Evolutionary conservation across 2,329 filamentous ascomycete species (phyloP).

Genomic region (Claviceps africana): DNA sequence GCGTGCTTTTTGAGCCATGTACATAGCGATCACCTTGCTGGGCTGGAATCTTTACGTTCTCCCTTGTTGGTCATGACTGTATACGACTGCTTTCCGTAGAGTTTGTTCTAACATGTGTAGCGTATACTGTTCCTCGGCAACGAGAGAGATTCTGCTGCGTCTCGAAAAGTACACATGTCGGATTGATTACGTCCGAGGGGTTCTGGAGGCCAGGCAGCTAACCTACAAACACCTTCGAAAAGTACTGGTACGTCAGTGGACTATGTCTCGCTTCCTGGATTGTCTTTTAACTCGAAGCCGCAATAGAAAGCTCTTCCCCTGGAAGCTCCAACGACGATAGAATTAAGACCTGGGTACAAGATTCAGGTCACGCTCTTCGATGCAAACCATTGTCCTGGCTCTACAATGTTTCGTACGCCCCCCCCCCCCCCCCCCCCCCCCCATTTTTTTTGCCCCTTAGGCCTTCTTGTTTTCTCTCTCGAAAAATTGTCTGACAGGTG

Average conservation of each 20-base stretch:
- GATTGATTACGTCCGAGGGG: constrained; percentile 65
- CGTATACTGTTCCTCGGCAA: constrained; percentile 80
- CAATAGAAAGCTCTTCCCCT: constrained; percentile 62
- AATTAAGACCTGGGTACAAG: constrained; percentile 52
- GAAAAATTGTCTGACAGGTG: not conserved
- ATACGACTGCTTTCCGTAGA: not conserved
- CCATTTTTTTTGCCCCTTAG: not conserved
- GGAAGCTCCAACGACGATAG: constrained; percentile 63
- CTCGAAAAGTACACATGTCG: constrained; percentile 69
- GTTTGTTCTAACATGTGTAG: constrained; percentile 17
- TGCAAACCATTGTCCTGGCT: constrained; percentile 82
- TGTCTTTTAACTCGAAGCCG: not conserved
- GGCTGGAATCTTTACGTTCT: constrained; percentile 60
- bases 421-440: too few species aligned
- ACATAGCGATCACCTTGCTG: constrained; percentile 77
- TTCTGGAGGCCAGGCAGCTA: constrained; percentile 59
- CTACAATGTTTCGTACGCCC: constrained; percentile 67
- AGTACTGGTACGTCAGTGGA: constrained; percentile 38
- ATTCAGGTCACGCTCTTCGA: constrained; percentile 76
- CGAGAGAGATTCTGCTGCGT: constrained; percentile 63
- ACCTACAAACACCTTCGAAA: constrained; percentile 65
- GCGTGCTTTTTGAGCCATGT: constrained; percentile 87
- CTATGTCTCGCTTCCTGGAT: too few species aligned
- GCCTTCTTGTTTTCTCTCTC: too few species aligned
- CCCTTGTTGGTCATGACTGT: constrained; percentile 43